Evolutionary conservation across 768 basidiomycete genomes (phyloP), one percentile per base, ranked within the genome.

Genomic region (Phylloporus rhodoxanthus): DNA sequence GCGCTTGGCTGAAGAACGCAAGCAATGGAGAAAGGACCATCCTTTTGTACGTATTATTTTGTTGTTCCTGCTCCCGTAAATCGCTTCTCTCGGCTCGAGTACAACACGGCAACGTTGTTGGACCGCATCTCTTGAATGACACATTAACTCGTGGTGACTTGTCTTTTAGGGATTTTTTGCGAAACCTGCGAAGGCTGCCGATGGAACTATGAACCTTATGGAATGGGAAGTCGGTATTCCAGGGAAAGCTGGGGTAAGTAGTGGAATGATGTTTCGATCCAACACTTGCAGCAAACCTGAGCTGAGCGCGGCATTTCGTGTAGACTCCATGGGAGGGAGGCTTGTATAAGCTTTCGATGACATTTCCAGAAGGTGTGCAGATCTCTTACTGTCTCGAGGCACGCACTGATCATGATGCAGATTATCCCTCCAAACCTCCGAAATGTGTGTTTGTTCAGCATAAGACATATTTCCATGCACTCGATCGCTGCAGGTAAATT

Each of bases 201-300:
- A 99, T 70, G 92, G 95, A 15, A 87, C 92, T 2, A 85, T 97
- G 83, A 94, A 98, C 69, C 75, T 99, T 42, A 82, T 98, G 81
- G 84, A 91, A 66, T 99, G 96, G 96, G 96, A 98, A 66, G 93
- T 96, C 2, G 96, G 96, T 20, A 98, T 99, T 58, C 96, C 96
- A 15, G 96, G 96, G 25, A 98, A 96, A 71, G 55, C 76, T 43
- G 77, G 76, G 52, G 96, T 96, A 69, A 70, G 89, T 78, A 11
- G 28, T 29, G n/a, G 29, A 29, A 47, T 45, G 29, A 42, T 43
- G 42, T 34, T 47, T 47, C 43, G 32, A 39, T 43, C 41, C 33
- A 30, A 30, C 39, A 43, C 32, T 47, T 52, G 56, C 48, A 43
- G 51, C 42, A 47, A 30, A 30, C 43, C 45, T 55, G 51, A 51